These are phyloP conservation scores for Pleurozium schreberi DNA, from an alignment of 225 moss, liverwort and hornwort genomes.

Conservation along the genomic window DNA sequence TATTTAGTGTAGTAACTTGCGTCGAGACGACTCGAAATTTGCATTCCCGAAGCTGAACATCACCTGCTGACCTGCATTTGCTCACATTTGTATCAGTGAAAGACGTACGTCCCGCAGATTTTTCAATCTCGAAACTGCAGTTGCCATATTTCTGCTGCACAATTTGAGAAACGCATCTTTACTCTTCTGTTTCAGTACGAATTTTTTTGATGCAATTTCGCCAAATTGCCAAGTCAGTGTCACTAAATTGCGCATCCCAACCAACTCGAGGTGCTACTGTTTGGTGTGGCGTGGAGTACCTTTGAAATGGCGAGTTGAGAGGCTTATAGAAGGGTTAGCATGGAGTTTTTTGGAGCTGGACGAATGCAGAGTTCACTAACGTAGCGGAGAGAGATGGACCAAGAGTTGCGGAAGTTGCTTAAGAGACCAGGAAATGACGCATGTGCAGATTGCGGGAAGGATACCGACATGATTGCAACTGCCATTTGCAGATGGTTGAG, in stretches of 20 bases:
- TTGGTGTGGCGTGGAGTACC: background rate
- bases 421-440: constrained; percentile 32
- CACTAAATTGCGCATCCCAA: background rate
- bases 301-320: background rate
- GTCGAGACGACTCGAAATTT: background rate
- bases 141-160: background rate
- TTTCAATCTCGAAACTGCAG: background rate
- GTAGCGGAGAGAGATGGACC: constrained; percentile 11
- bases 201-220: background rate
- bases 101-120: background rate
- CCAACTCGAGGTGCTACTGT: background rate
- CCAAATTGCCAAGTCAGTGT: background rate
- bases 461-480: background rate
- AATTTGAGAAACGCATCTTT: background rate
- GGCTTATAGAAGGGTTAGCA: background rate
- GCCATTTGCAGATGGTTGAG: constrained; percentile 3
- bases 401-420: constrained; percentile 37
- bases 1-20: background rate
- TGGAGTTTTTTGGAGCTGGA: background rate
- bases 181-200: background rate
- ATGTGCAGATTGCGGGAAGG: constrained; percentile 52
- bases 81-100: background rate
- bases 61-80: background rate
- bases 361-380: background rate
- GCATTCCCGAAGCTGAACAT: background rate